Evolutionary conservation across 2,329 filamentous ascomycete species (phyloP).

Genomic region (Neobulgaria alba): DNA sequence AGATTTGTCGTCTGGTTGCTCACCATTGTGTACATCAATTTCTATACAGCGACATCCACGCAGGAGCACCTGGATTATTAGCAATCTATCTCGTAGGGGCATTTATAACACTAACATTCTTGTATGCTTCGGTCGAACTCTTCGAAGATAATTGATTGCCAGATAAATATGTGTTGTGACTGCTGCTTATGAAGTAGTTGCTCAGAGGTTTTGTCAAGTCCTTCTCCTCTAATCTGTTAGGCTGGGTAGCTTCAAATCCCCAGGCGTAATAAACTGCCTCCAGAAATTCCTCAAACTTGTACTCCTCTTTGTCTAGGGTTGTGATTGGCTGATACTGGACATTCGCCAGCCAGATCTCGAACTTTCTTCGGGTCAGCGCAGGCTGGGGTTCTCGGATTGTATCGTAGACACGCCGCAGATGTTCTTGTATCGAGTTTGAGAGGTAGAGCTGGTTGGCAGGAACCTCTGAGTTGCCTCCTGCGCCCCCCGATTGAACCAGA

Average conservation of each 20-base stretch:
- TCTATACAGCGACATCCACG: conserved; percentile 84
- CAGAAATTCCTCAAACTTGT: conserved; percentile 28
- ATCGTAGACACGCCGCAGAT: conserved; percentile 41
- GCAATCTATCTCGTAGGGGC: background rate
- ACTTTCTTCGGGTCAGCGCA: conserved; percentile 32
- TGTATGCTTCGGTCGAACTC: conserved; percentile 68
- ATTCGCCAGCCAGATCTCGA: conserved; percentile 41
- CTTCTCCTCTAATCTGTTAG: conserved; percentile 15
- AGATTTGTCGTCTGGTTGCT: conserved; percentile 28
- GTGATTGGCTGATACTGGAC: conserved; percentile 34
- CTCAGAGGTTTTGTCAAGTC: conserved; percentile 28
- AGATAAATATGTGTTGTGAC: conserved; percentile 87
- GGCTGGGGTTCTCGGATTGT: conserved; percentile 31
- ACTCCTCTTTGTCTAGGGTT: conserved; percentile 20
- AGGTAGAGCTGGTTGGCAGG: conserved; percentile 31
- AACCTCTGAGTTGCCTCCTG: conserved; percentile 17
- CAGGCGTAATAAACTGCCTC: conserved; percentile 23
- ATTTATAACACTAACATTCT: conserved; percentile 45
- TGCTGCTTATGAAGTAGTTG: conserved; percentile 91
- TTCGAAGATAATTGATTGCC: conserved; percentile 78
- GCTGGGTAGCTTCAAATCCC: conserved; percentile 23
- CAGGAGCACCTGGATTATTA: conserved; percentile 49
- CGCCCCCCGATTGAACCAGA: conserved; percentile 20
- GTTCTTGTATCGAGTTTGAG: conserved; percentile 40
- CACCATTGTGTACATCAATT: conserved; percentile 89